Conservation (phyloP, 225 moss, liverwort and hornwort species). For the Pseudoscleropodium purum region DNA sequence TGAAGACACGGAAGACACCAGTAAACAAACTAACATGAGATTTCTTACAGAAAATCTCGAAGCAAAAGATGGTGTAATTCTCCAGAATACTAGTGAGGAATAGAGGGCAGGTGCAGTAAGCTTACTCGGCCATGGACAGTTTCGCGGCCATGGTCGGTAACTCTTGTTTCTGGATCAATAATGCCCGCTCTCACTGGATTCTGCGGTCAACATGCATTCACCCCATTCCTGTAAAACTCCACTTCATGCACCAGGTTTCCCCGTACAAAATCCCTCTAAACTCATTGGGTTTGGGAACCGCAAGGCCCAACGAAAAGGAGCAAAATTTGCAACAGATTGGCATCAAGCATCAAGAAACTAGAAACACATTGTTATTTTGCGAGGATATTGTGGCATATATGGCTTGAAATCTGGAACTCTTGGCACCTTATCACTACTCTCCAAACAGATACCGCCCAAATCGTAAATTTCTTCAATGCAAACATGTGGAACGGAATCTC, state of each 20-base stretch:
- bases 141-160: conserved; percentile 79
- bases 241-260: neutral
- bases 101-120: neutral
- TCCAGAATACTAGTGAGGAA: neutral
- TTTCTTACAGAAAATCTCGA: neutral
- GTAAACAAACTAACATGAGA: neutral
- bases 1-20: conserved; percentile 5
- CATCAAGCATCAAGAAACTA: neutral
- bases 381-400: neutral
- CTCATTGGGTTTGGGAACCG: neutral
- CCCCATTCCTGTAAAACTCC: neutral
- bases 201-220: conserved; percentile 21
- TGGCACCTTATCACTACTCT: neutral
- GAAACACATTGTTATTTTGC: neutral
- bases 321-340: neutral
- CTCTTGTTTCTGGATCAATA: conserved; percentile 73
- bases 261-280: neutral
- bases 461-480: neutral
- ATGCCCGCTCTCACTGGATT: conserved; percentile 48
- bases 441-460: neutral
- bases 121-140: conserved; percentile 51
- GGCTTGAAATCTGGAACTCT: neutral
- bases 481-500: neutral
- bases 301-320: neutral
- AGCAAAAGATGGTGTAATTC: neutral